Conservation (phyloP, 352 stramenopile genomes). For the Pythium biforme region DNA sequence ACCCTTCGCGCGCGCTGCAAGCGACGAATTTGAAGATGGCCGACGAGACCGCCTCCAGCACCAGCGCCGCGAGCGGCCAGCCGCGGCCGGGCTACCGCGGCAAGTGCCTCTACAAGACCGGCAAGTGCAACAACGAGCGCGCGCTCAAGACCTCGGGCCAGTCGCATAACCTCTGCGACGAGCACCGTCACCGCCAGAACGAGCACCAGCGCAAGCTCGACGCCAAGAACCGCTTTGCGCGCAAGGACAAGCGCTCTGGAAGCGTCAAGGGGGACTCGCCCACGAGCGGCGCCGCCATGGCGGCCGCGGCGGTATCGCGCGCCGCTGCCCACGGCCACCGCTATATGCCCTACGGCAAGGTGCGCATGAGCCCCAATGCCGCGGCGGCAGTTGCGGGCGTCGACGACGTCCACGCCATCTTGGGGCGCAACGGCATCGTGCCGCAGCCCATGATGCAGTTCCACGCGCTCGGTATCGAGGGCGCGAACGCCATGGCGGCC, state of each 20-base stretch:
- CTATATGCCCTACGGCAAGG: constrained; percentile 26
- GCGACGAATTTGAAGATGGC: constrained; percentile 22
- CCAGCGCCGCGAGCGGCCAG: constrained; percentile 2
- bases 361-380: constrained; percentile 24
- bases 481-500: constrained; percentile 7
- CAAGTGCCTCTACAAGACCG: constrained; percentile 86
- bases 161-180: constrained; percentile 84
- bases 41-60: constrained; percentile 9
- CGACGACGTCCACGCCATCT: constrained; percentile 21
- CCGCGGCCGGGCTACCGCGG: constrained; percentile 52
- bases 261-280: constrained; percentile 18
- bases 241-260: constrained; percentile 47
- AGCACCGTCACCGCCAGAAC: constrained; percentile 81
- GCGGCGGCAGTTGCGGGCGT: neutral
- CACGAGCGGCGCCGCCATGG: constrained; percentile 18
- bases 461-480: constrained; percentile 10
- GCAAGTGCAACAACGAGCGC: constrained; percentile 84
- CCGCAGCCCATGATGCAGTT: constrained; percentile 25
- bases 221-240: constrained; percentile 73
- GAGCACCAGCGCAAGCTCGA: constrained; percentile 87
- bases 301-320: constrained; percentile 6
- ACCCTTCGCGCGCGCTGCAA: constrained; percentile 21
- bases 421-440: constrained; percentile 21
- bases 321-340: constrained; percentile 10
- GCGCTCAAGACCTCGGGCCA: constrained; percentile 81